phyloP scores from a whole-genome alignment of 179 eudicot genomes.

The Patellifolia procumbens region DNA sequence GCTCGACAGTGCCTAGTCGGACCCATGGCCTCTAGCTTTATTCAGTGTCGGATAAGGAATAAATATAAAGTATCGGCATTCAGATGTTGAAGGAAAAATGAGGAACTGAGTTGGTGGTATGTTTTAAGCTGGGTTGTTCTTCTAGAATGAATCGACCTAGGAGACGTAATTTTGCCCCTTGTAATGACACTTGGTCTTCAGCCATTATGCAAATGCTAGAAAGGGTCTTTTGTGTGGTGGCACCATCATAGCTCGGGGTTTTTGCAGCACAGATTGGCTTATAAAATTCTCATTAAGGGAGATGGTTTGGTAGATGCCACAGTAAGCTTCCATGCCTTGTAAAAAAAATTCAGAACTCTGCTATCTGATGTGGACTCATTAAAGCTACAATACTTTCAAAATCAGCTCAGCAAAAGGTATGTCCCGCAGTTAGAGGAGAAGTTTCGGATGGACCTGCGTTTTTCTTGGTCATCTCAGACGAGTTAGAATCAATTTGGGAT shows the following conservation, averaged over 20 bases:
- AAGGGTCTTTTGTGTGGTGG: slow-evolving; percentile 9
- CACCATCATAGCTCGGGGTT: slow-evolving; percentile 24
- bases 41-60: not conserved
- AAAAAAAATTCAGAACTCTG: slow-evolving; percentile 33
- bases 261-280: slow-evolving; percentile 25
- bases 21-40: slow-evolving; percentile 31
- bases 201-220: not conserved
- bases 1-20: slow-evolving; percentile 45
- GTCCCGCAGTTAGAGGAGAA: slow-evolving; percentile 22
- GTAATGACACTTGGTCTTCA: not conserved
- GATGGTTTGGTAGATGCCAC: slow-evolving; percentile 10
- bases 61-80: not conserved
- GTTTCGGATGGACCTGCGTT: slow-evolving; percentile 36
- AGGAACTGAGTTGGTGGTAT: slow-evolving; percentile 4
- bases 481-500: slow-evolving; percentile 16
- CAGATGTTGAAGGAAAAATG: slow-evolving; percentile 2
- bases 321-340: slow-evolving; percentile 24
- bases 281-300: slow-evolving; percentile 18
- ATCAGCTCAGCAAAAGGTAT: slow-evolving; percentile 20
- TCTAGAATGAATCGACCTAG: slow-evolving; percentile 12
- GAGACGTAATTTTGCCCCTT: not conserved
- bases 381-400: slow-evolving; percentile 21
- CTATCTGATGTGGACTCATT: slow-evolving; percentile 22
- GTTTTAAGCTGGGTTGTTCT: not conserved
- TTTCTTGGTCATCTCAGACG: slow-evolving; percentile 34